Conservation (phyloP, 192 early-diverging fungal genomes). For the Mortierella antarctica region DNA sequence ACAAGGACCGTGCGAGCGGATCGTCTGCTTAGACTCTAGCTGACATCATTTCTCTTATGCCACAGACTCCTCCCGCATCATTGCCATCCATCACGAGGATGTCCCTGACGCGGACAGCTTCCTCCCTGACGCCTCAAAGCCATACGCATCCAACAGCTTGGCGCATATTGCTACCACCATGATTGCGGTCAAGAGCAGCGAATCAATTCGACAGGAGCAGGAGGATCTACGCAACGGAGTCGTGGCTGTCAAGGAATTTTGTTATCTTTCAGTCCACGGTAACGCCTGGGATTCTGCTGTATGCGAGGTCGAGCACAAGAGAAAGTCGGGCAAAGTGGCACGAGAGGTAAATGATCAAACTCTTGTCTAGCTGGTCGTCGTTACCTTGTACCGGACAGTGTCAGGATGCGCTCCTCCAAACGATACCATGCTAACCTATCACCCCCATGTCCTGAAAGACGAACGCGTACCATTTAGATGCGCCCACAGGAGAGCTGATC, state of each 20-base stretch:
- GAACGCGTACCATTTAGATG: conserved; percentile 46
- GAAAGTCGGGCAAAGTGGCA: conserved; percentile 55
- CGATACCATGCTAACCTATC: background rate
- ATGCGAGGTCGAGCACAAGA: conserved; percentile 53
- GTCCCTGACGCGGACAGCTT: conserved; percentile 46
- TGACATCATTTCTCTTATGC: background rate
- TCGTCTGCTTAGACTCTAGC: no score
- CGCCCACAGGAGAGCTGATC: conserved; percentile 28
- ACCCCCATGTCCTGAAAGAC: conserved; percentile 4
- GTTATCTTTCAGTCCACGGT: conserved; percentile 28
- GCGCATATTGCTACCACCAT: conserved; percentile 49
- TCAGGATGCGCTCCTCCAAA: background rate
- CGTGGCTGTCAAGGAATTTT: conserved; percentile 25
- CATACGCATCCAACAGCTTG: conserved; percentile 36
- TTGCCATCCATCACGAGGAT: conserved; percentile 54
- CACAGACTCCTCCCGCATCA: conserved; percentile 38
- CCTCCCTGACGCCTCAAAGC: conserved; percentile 31
- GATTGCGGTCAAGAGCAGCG: conserved; percentile 46
- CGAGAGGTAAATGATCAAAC: conserved; percentile 39
- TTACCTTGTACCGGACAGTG: background rate
- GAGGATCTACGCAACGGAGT: conserved; percentile 14
- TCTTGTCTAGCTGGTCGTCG: background rate
- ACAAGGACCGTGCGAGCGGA: background rate
- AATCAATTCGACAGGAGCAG: conserved; percentile 38
- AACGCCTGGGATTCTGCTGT: conserved; percentile 49